Base-by-base conservation (phyloP, 805 yeast genomes). In the Saccharomycopsis sp. region DNA sequence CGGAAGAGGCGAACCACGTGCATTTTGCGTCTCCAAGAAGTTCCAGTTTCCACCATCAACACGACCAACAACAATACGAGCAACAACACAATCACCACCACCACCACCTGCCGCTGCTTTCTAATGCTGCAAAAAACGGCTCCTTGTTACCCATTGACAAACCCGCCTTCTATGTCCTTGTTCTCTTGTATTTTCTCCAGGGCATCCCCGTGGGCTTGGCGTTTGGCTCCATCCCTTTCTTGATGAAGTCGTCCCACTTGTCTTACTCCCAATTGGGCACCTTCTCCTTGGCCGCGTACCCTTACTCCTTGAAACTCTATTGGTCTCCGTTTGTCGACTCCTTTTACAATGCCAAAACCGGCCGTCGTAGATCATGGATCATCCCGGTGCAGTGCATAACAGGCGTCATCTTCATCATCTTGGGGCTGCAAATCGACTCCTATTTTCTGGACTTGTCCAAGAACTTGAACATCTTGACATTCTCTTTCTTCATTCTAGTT, bases 301-400 rank as follows among this genome's bases (percentile, higher is more conserved):
- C 98, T 2, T 92, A 92, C 61, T 83, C 95, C 6, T 63, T 92
- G 50, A 92, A 92, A 59, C 69, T 92, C 43, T 61, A 89, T 34
- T 92, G 98, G 97, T 83, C 95, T 10, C 98, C 98, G 0, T 71
- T 92, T 13, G 96, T 92, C 7, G 98, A 92, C 57, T 88, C 96
- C 1, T 57, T 85, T 15, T 92, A 80, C 56, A 69, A 68, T 45
- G 65, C 66, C 19, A 64, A 60, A 34, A 51, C 83, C 25, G 98
- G 98, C 3, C 72, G 96, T 41, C 67, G 98, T 52, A 71, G 86
- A 53, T 75, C 89, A 8, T 92, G 98, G 98, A 88, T 92, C 52
- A 73, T 92, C 9, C 98, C 98, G 0, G 78, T 89, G 33, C 98
- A 92, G 59, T 59, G 77, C 3, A 62, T 86, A n/a, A 80, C 88